Conservation (phyloP, 345 rosid species). For the Streptanthus diversifolius region DNA sequence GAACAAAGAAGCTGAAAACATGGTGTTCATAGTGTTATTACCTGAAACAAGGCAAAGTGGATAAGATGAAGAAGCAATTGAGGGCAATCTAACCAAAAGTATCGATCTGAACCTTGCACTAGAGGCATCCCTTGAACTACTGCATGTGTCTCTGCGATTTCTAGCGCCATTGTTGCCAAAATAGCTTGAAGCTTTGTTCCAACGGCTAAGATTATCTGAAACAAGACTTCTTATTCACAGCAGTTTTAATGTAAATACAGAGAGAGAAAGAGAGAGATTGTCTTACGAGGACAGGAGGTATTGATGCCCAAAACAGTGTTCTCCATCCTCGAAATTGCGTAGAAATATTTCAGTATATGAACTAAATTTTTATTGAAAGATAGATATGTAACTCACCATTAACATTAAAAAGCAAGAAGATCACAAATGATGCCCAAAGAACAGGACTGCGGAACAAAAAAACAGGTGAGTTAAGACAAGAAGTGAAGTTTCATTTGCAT, state of each 20-base stretch:
- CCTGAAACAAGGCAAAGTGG: constrained; percentile 90
- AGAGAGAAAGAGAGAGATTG: background rate
- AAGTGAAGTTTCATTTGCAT: background rate
- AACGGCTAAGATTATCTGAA: constrained; percentile 80
- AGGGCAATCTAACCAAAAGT: constrained; percentile 86
- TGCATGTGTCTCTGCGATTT: constrained; percentile 72
- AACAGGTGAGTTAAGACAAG: background rate
- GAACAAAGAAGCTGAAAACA: background rate
- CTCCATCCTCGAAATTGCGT: constrained; percentile 59
- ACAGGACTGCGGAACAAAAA: constrained; percentile 53
- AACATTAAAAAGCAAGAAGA: constrained; percentile 84
- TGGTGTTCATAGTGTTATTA: constrained; percentile 17
- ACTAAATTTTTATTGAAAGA: background rate
- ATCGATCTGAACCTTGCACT: constrained; percentile 77
- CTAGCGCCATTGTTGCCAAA: constrained; percentile 79
- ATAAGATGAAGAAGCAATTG: constrained; percentile 78
- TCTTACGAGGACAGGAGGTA: constrained; percentile 78
- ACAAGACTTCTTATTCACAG: background rate
- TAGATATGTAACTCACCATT: constrained; percentile 41
- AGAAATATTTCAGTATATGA: background rate
- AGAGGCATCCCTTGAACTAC: constrained; percentile 93
- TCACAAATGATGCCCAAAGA: constrained; percentile 84
- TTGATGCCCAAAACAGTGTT: constrained; percentile 80
- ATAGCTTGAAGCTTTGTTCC: constrained; percentile 90
- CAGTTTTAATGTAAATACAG: background rate